Evolutionary conservation across 1,284 basidiomycete genomes (phyloP).

Genomic region (Rhodofomes roseus): DNA sequence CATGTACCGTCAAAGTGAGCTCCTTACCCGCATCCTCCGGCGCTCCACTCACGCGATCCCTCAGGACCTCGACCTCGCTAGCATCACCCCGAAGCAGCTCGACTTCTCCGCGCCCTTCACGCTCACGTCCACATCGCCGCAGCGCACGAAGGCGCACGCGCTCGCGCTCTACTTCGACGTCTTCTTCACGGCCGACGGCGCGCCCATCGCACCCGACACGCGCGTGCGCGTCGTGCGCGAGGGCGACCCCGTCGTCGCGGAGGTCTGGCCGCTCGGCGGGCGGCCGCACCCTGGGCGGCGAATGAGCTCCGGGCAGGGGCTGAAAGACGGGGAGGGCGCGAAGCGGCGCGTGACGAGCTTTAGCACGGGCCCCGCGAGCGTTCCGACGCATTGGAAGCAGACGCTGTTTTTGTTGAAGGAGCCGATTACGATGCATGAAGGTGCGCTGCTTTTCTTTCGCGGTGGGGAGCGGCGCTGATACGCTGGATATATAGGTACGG

Average conservation of each 20-base stretch:
- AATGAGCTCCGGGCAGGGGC: slow-evolving; percentile 30
- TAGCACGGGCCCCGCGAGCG: slow-evolving; percentile 86
- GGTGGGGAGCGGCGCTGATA: neutral
- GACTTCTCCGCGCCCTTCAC: slow-evolving; percentile 78
- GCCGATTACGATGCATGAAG: slow-evolving; percentile 71
- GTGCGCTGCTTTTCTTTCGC: slow-evolving; percentile 36
- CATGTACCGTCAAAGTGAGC: slow-evolving; percentile 65
- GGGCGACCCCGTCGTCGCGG: slow-evolving; percentile 61
- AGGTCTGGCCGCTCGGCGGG: slow-evolving; percentile 72
- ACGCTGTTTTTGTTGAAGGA: slow-evolving; percentile 86
- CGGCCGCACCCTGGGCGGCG: slow-evolving; percentile 52
- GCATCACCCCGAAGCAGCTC: slow-evolving; percentile 66
- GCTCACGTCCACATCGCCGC: slow-evolving; percentile 56
- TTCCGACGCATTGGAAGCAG: slow-evolving; percentile 98
- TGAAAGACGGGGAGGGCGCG: slow-evolving; percentile 25
- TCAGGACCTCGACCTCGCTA: slow-evolving; percentile 70
- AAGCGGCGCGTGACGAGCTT: slow-evolving; percentile 71
- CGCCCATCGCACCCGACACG: slow-evolving; percentile 47
- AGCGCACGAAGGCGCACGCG: slow-evolving; percentile 67
- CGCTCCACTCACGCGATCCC: neutral
- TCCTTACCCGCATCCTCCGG: neutral
- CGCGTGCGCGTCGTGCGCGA: slow-evolving; percentile 52
- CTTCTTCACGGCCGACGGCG: slow-evolving; percentile 74
- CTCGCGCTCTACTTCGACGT: slow-evolving; percentile 95
- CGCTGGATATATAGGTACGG: slow-evolving; percentile 48